Evolutionary conservation across 192 early-diverging fungal genomes (phyloP).

Genomic region (Rhizophagus prolifer): DNA sequence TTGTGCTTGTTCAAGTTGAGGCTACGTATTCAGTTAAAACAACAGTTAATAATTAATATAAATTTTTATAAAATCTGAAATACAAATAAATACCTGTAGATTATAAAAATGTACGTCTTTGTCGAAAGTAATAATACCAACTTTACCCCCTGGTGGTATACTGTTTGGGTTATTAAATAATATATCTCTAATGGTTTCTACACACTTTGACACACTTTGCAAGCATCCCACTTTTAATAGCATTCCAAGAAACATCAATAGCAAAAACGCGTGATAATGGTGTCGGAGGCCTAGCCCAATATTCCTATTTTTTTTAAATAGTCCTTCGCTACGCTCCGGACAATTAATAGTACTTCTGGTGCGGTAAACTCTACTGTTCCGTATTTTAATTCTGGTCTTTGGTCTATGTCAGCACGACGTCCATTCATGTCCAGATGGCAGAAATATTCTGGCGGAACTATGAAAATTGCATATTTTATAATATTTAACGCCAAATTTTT

Average conservation of each 20-base stretch:
- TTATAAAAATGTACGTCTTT: slow-evolving; percentile 94
- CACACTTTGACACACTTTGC: slow-evolving; percentile 59
- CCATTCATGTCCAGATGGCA: slow-evolving; percentile 93
- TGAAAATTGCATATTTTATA: slow-evolving; percentile 1
- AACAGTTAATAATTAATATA: neutral
- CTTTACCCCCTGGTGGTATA: slow-evolving; percentile 49
- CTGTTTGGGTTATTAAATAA: slow-evolving; percentile 55
- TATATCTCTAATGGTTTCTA: slow-evolving; percentile 64
- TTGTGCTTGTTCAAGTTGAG: slow-evolving; percentile 80
- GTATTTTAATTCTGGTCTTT: slow-evolving; percentile 83
- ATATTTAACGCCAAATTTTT: neutral
- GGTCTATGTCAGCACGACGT: slow-evolving; percentile 76
- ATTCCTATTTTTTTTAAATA: slow-evolving; percentile 53
- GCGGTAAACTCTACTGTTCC: slow-evolving; percentile 93
- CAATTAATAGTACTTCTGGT: slow-evolving; percentile 63
- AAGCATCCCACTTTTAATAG: slow-evolving; percentile 85
- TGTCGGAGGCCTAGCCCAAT: slow-evolving; percentile 65
- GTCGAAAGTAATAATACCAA: slow-evolving; percentile 93
- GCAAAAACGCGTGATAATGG: slow-evolving; percentile 86
- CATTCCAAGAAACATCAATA: slow-evolving; percentile 90
- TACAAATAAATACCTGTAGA: slow-evolving; percentile 57
- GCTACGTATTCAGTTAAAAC: slow-evolving; percentile 35
- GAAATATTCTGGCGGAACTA: slow-evolving; percentile 86
- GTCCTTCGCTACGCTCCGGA: too few species aligned
- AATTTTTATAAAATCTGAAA: neutral